Conservation (phyloP, 768 basidiomycete genomes). For the Trametes maxima region DNA sequence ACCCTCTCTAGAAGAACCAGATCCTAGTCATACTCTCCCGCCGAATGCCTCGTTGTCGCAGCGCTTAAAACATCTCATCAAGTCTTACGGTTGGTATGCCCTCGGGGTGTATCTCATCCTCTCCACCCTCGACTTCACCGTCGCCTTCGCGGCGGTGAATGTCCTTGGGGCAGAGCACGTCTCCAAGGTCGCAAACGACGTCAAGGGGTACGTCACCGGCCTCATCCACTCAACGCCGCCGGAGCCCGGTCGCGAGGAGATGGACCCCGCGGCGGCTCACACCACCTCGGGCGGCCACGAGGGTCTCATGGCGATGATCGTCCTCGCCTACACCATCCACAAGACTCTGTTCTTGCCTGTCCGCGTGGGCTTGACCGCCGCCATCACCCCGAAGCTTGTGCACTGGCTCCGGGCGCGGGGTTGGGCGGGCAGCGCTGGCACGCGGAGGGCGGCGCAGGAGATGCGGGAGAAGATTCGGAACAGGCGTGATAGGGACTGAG, state of each 20-base stretch:
- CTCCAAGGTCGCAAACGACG: conserved; percentile 58
- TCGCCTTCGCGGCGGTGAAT: conserved; percentile 84
- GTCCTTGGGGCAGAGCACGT: conserved; percentile 92
- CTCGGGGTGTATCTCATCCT: conserved; percentile 85
- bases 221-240: conserved; percentile 55
- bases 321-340: conserved; percentile 93
- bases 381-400: conserved; percentile 83
- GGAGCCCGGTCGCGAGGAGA: conserved; percentile 70
- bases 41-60: conserved; percentile 62
- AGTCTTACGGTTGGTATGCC: conserved; percentile 95
- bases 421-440: conserved; percentile 78
- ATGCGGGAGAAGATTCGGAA: conserved; percentile 41
- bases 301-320: conserved; percentile 88
- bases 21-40: conserved; percentile 37
- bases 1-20: conserved; percentile 20
- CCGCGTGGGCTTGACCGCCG: conserved; percentile 85
- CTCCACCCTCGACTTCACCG: conserved; percentile 75
- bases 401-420: conserved; percentile 79
- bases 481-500: conserved; percentile 34
- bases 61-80: conserved; percentile 80
- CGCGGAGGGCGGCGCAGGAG: conserved; percentile 59
- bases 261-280: conserved; percentile 44
- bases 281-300: conserved; percentile 52
- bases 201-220: conserved; percentile 50
- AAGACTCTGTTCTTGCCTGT: conserved; percentile 92